Percentiles rank a stretch among this genome's conserved stretches.
Conservation (phyloP, 768 basidiomycete species). For the Stropharia rugosoannulata region DNA sequence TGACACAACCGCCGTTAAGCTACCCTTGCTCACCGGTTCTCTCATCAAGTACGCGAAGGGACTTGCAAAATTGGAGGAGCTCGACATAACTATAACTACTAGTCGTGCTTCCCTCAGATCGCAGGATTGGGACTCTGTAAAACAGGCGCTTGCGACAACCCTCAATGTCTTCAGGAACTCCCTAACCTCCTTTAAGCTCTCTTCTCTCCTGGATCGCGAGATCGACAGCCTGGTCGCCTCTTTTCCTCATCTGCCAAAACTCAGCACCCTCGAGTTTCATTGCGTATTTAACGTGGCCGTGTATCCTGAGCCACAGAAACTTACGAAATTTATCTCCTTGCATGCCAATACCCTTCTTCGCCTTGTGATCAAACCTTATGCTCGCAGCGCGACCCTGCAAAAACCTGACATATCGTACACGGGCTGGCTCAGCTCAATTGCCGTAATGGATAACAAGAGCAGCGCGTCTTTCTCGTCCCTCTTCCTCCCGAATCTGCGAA, state of each 20-base stretch:
- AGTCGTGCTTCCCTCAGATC: conserved; percentile 1
- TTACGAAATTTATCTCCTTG: conserved; percentile 11
- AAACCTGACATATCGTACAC: conserved; percentile 12
- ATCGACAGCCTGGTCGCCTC: conserved; percentile 7
- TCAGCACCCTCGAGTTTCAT: conserved; percentile 11
- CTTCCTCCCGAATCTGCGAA: conserved; percentile 4
- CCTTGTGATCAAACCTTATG: conserved; percentile 9
- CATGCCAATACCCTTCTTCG: conserved; percentile 8
- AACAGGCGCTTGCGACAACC: conserved; percentile 3
- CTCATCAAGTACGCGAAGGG: conserved; percentile 3
- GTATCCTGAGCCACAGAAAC: conserved; percentile 2
- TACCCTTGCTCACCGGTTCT: conserved; percentile 17
- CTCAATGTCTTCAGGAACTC: conserved; percentile 7
- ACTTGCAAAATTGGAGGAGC: conserved; percentile 13
- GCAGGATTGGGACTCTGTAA: conserved; percentile 5
- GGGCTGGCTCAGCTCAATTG: conserved; percentile 7
- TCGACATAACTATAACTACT: conserved; percentile 11
- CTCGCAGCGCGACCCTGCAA: conserved; percentile 4
- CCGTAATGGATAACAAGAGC: not conserved
- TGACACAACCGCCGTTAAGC: conserved; percentile 21
- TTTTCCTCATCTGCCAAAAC: conserved; percentile 12
- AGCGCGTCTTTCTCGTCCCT: conserved; percentile 8
- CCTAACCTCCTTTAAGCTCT: conserved; percentile 10
- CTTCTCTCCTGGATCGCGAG: conserved; percentile 8
- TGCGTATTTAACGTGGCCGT: conserved; percentile 8